These are phyloP conservation scores for Penicillium hordei DNA, from an alignment of 2,329 filamentous ascomycete species.

Conservation along the genomic window DNA sequence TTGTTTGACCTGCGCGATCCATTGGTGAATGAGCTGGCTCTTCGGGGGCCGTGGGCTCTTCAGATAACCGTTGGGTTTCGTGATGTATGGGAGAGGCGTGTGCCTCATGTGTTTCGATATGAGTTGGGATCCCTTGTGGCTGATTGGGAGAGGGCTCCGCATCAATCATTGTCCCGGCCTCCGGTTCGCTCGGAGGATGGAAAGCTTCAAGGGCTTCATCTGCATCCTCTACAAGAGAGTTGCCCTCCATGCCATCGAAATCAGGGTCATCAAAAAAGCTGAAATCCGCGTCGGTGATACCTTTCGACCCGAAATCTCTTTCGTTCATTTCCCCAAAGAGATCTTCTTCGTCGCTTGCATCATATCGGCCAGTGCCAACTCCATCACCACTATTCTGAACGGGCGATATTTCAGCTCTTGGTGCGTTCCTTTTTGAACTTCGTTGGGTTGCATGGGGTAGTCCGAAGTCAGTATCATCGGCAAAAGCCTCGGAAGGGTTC, in stretches of 20 bases:
- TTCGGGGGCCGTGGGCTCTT: constrained; percentile 8
- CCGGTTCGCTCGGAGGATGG: constrained; percentile 11
- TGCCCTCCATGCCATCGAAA: constrained; percentile 28
- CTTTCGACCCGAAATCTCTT: constrained; percentile 53
- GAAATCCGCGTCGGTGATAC: constrained; percentile 63
- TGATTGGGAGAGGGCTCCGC: constrained; percentile 2
- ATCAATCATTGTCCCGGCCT: constrained; percentile 12
- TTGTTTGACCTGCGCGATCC: constrained; percentile 27
- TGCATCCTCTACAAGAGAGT: constrained; percentile 11
- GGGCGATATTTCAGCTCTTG: constrained; percentile 24
- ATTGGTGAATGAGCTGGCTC: constrained; percentile 14
- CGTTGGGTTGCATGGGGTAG: constrained; percentile 19
- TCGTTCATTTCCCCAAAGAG: constrained; percentile 59
- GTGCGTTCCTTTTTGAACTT: constrained; percentile 18
- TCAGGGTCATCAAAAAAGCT: constrained; percentile 63
- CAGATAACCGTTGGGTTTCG: background rate
- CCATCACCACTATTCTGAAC: constrained; percentile 19
- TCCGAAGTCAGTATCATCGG: constrained; percentile 31
- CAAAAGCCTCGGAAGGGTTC: constrained; percentile 32
- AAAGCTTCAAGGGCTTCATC: constrained; percentile 17
- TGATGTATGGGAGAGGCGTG: background rate
- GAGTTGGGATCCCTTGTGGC: background rate
- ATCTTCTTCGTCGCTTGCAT: constrained; percentile 52
- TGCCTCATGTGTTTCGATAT: background rate
- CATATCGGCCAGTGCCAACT: constrained; percentile 43